Evolutionary conservation across 1,284 basidiomycete genomes (phyloP).

Genomic region (Moniliophthora roreri): DNA sequence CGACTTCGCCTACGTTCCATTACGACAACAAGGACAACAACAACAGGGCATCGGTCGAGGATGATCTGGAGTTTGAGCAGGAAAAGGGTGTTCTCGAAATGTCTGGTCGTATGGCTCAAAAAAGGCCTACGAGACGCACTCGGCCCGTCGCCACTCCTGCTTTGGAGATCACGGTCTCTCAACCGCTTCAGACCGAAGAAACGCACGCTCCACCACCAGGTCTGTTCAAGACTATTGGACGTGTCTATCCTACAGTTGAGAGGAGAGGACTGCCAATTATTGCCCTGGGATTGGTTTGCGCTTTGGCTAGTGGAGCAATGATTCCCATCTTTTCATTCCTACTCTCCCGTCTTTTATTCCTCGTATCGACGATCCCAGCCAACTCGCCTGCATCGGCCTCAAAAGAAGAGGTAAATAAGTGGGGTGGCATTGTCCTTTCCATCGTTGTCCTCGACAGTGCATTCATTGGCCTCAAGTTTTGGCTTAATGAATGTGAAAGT

Average conservation of each 20-base stretch:
- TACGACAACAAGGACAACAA: no score
- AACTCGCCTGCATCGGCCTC: not conserved
- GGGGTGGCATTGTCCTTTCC: slow-evolving; percentile 68
- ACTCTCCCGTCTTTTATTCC: slow-evolving; percentile 79
- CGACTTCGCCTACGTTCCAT: slow-evolving; percentile 48
- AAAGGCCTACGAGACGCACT: slow-evolving; percentile 18
- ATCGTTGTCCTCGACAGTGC: slow-evolving; percentile 78
- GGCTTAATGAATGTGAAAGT: slow-evolving; percentile 72
- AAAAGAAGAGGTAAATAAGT: slow-evolving; percentile 61
- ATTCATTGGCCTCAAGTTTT: slow-evolving; percentile 72
- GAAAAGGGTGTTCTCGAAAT: slow-evolving; percentile 43
- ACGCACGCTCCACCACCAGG: slow-evolving; percentile 34
- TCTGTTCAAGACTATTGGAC: slow-evolving; percentile 43
- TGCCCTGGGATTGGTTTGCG: slow-evolving; percentile 64
- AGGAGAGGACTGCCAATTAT: slow-evolving; percentile 60
- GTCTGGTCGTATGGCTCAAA: slow-evolving; percentile 34
- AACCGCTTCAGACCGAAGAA: slow-evolving; percentile 11
- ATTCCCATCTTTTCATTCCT: slow-evolving; percentile 92
- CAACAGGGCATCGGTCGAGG: slow-evolving; percentile 28
- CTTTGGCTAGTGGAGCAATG: slow-evolving; percentile 74
- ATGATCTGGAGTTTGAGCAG: slow-evolving; percentile 39
- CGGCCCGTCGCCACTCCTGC: no score
- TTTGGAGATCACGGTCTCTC: no score
- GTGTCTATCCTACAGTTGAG: slow-evolving; percentile 74
- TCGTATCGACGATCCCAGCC: slow-evolving; percentile 56